phyloP scores from a whole-genome alignment of 768 basidiomycete genomes.

The Cyclocybe cylindracea region DNA sequence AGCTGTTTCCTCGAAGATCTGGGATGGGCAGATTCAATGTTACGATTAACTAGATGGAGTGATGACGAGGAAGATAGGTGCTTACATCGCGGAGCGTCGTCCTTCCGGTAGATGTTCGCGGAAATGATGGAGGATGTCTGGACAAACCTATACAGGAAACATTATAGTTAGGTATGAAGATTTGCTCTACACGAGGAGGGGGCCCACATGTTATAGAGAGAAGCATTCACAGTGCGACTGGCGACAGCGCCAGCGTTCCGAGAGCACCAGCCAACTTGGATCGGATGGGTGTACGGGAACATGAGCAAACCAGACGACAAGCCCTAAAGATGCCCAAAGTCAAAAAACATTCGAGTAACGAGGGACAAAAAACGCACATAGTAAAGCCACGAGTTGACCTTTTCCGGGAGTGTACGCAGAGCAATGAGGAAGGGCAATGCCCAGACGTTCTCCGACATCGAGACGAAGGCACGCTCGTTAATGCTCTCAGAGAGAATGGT shows the following conservation, averaged over 20 bases:
- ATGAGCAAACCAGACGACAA: slow-evolving; percentile 15
- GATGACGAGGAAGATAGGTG: background rate
- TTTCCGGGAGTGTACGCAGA: slow-evolving; percentile 46
- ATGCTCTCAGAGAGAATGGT: slow-evolving; percentile 52
- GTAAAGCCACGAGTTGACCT: slow-evolving; percentile 53
- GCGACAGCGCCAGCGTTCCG: slow-evolving; percentile 62
- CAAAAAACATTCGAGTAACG: background rate
- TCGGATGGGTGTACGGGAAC: slow-evolving; percentile 44
- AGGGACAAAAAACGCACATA: slow-evolving; percentile 45
- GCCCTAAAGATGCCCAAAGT: background rate
- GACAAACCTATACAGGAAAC: slow-evolving; percentile 5
- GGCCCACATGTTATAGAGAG: slow-evolving; percentile 54
- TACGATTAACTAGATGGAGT: background rate
- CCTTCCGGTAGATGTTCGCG: slow-evolving; percentile 56
- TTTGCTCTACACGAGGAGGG: too few species aligned
- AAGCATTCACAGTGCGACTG: slow-evolving; percentile 59
- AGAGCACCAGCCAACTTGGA: slow-evolving; percentile 61
- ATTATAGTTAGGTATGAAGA: too few species aligned
- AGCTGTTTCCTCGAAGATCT: slow-evolving; percentile 61
- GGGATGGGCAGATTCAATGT: background rate
- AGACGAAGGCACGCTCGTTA: slow-evolving; percentile 54
- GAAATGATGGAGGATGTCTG: slow-evolving; percentile 41
- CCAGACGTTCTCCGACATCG: slow-evolving; percentile 61
- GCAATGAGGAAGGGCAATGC: slow-evolving; percentile 61
- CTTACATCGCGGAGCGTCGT: slow-evolving; percentile 59